Evolutionary conservation across 164 flowering plant species (phyloP), one percentile per base, ranked within the genome.

Genomic region (Amborella trichopoda): DNA sequence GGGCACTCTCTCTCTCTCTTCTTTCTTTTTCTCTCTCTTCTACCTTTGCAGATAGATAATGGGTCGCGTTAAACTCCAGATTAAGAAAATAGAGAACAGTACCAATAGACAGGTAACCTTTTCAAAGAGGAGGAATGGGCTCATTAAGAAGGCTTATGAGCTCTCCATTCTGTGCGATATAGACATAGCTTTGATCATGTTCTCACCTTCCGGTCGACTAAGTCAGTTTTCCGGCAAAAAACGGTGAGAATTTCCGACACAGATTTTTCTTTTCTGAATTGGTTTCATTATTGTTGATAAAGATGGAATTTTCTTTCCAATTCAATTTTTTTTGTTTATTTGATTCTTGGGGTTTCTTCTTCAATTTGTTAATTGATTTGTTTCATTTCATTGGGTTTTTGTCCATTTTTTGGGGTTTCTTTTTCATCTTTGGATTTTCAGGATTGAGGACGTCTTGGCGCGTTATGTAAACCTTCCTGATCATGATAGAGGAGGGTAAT

Each of bases 101-200:
- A 73, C 83, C 8, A 81, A 78, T 62, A 70, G 90, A 26, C 85
- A 81, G 50, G 90, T 81, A 40, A 78, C 90, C 2, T 81, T 76
- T 52, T 78, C 90, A 11, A 81, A 78, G 59, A 71, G 90, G 10
- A 67, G 85, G 49, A 81, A 81, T 73, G 90, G 90, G 25, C 78
- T 81, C 64, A 76, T 78, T 37, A 81, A 81, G 56, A 81, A 81
- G 23, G 90, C 90, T 6, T 78, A 81, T 40, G 90, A 81, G 54
- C 73, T 81, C 24, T 74, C 83, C 4, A 59, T 81, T 51, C 78
- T 81, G 0, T 81, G 86, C 24, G 86, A 78, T 46, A 76, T 78
- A 21, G 90, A 78, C 51, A 70, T 81, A 30, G 86, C 83, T 22
- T 83, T 81, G 17, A 69, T 81, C 55, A 76, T 76, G 81, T 78